Evolutionary conservation across 352 stramenopile species (phyloP), one percentile per base, ranked within the genome.

Genomic region (Phytophthora citricola): DNA sequence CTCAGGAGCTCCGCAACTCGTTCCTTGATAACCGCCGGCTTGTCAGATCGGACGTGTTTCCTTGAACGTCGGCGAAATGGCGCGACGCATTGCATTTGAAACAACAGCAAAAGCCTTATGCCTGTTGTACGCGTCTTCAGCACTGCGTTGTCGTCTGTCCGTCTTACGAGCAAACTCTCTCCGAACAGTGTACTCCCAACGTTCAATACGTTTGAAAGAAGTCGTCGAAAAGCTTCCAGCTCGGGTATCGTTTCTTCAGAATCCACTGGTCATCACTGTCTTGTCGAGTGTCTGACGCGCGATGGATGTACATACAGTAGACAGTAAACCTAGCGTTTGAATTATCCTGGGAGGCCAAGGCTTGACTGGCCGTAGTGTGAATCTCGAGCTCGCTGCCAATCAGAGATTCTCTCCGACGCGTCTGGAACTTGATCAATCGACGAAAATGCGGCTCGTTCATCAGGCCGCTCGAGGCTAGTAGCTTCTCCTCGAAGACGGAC

Each of bases 341-440:
- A 27, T 58, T 41, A 39, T 71, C 58, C 44, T 61, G 60, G 31
- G 60, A 51, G 20, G 66, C 17, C 15, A 67, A 63, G 9, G 69
- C 70, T 40, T 61, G 54, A 31, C 57, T 60, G 27, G 54, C 43
- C 1, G 69, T 65, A 17, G 76, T 81, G 59, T 59, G 66, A 43
- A 89, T 86, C 46, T 82, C 68, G 46, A 89, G 50, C 43, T 87
- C 76, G 49, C 59, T 75, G 49, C 77, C 67, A n/a, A 53, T 29
- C 5, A 71, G 32, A 36, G 49, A 54, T 20, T 85, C 75, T 32
- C 81, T 69, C 20, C 83, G 80, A 46, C 80, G 80, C 48, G 76
- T 73, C 71, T 89, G 83, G 59, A 86, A 81, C 69, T 89, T 89
- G 54, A 86, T 75, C 62, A 89, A 66, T 14, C 79, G 79, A 8